Percentiles rank a stretch among this genome's conserved stretches.
Conservation (phyloP, 2,329 filamentous ascomycete species). For the Tolypocladium paradoxum region DNA sequence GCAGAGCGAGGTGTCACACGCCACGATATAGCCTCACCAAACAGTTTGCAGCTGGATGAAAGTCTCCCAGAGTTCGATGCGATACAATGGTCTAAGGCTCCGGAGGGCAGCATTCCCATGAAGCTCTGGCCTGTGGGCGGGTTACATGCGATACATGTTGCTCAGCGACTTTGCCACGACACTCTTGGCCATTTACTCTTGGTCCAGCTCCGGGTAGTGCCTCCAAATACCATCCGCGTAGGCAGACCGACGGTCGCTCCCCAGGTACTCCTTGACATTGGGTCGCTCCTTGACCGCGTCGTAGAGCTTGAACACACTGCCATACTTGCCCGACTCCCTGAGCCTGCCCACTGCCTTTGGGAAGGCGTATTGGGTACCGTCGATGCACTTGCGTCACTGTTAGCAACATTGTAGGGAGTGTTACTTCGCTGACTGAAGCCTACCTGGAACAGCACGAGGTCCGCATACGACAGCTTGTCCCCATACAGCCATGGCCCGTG, state of each 20-base stretch:
- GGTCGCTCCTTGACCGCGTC: conserved; percentile 50
- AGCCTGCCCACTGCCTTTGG: conserved; percentile 52
- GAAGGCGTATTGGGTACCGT: conserved; percentile 56
- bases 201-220: conserved; percentile 62
- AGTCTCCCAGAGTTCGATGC: no score
- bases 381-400: conserved; percentile 28
- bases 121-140: no score
- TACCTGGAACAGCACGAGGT: conserved; percentile 64
- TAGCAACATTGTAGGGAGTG: neutral
- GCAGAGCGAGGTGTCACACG: no score
- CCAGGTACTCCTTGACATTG: conserved; percentile 58
- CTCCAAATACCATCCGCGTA: conserved; percentile 60
- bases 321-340: conserved; percentile 45
- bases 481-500: conserved; percentile 58
- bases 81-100: no score
- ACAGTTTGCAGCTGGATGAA: no score
- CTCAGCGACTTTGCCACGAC: neutral
- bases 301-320: conserved; percentile 53
- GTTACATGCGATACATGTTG: no score
- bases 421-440: conserved; percentile 5
- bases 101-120: no score
- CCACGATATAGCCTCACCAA: no score
- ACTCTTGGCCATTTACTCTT: conserved; percentile 12
- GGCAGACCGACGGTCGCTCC: conserved; percentile 48
- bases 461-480: conserved; percentile 55